A percentile compares a stretch with the other conserved stretches of the same genome.
These are phyloP conservation scores for Geosmithia putterillii DNA, from an alignment of 2,329 filamentous ascomycete genomes.

Conservation along the genomic window DNA sequence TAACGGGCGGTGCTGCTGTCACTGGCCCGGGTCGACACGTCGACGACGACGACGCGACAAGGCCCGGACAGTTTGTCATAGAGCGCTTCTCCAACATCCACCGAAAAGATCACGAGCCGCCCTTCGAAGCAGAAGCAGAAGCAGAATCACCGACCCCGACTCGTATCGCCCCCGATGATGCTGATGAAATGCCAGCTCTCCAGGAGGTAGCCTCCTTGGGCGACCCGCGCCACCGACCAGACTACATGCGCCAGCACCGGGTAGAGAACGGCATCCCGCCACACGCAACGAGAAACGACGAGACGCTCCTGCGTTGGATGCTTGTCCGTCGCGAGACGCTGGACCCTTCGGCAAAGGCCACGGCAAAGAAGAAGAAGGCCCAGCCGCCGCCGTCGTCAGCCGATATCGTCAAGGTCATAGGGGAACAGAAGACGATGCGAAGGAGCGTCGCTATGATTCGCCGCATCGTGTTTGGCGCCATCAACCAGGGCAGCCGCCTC, in stretches of 20 bases:
- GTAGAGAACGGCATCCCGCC: constrained; percentile 17
- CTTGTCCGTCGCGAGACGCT: constrained; percentile 9
- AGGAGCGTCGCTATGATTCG: constrained; percentile 8
- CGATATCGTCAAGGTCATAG: constrained; percentile 6
- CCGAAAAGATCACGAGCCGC: not conserved
- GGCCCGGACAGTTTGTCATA: not conserved
- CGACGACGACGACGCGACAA: not conserved
- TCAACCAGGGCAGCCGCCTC: constrained; percentile 4
- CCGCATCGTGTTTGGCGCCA: constrained; percentile 15
- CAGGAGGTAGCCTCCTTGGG: not conserved
- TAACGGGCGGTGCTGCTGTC: no score
- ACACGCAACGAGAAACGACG: constrained; percentile 13
- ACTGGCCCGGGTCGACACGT: no score
- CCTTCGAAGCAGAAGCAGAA: no score
- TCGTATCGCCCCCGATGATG: no score
- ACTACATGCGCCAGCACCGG: constrained; percentile 9
- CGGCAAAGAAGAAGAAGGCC: constrained; percentile 2
- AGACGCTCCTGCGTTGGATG: constrained; percentile 22
- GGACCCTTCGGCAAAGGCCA: constrained; percentile 1
- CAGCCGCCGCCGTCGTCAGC: not conserved
- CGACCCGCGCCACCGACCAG: not conserved
- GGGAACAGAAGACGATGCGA: constrained; percentile 1
- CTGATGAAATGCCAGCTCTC: not conserved
- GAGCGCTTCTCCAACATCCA: not conserved
- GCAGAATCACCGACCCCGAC: no score